Conservation (phyloP, 306 rosid species). For the Prunus salicina region DNA sequence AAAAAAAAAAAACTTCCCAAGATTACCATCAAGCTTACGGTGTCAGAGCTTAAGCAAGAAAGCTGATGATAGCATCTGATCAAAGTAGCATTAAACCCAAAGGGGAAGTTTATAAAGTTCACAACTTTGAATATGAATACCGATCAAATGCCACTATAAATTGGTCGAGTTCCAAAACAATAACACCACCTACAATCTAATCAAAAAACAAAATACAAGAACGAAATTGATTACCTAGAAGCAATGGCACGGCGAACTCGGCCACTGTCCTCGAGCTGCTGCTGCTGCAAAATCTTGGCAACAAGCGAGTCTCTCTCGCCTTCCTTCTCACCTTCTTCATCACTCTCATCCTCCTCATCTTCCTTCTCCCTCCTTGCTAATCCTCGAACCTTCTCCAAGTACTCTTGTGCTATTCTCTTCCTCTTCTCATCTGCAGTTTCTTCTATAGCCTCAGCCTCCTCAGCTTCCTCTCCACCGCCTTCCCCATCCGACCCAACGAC, state of each 20-base stretch:
- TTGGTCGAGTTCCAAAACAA: background rate
- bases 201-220: background rate
- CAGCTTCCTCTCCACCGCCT: conserved; percentile 18
- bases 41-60: background rate
- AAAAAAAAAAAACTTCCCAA: background rate
- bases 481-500: conserved; percentile 23
- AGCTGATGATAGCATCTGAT: background rate
- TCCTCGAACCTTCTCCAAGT: conserved; percentile 37
- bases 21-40: background rate
- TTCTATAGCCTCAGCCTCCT: conserved; percentile 25
- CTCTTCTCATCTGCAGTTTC: conserved; percentile 71
- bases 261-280: conserved; percentile 84
- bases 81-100: background rate
- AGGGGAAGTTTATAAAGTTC: background rate
- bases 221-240: conserved; percentile 42
- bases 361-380: conserved; percentile 51
- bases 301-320: conserved; percentile 72
- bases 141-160: background rate
- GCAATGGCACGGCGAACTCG: conserved; percentile 70
- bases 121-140: background rate
- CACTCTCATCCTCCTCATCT: conserved; percentile 35
- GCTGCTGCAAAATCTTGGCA: conserved; percentile 61
- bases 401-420: conserved; percentile 59
- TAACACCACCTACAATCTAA: background rate
- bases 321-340: conserved; percentile 25